phyloP scores from a whole-genome alignment of 2,329 filamentous ascomycete genomes.

The Botrytis porri region DNA sequence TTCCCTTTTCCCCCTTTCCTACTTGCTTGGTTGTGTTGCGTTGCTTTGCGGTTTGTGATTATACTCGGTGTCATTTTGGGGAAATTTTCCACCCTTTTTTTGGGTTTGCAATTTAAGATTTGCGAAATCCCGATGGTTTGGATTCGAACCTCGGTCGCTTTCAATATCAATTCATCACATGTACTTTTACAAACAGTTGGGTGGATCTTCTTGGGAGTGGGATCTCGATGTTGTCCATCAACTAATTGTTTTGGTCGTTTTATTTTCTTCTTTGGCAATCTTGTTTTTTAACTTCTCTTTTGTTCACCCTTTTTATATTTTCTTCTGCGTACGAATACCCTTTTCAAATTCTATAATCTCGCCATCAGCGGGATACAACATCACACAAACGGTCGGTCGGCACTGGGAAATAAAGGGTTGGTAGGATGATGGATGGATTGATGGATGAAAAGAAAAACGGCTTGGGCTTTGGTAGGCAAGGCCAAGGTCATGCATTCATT shows the following conservation, averaged over 20 bases:
- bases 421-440: background rate
- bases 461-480: background rate
- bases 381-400: background rate
- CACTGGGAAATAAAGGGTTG: background rate
- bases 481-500: background rate
- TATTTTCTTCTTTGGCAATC: background rate
- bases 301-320: background rate
- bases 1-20: background rate
- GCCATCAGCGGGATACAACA: constrained; percentile 1
- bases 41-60: background rate
- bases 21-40: background rate
- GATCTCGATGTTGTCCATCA: background rate
- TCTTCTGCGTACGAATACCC: background rate
- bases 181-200: constrained; percentile 11
- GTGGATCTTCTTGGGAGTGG: background rate
- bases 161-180: constrained; percentile 7
- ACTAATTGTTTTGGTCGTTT: background rate
- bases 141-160: constrained; percentile 5
- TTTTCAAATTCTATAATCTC: background rate
- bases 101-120: background rate
- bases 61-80: background rate
- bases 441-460: background rate
- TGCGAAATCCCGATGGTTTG: background rate
- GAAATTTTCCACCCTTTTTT: background rate
- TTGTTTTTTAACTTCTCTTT: background rate